These are phyloP conservation scores for Tetrahymena thermophila DNA, from an alignment of 73 alveolate species.

Conservation along the genomic window DNA sequence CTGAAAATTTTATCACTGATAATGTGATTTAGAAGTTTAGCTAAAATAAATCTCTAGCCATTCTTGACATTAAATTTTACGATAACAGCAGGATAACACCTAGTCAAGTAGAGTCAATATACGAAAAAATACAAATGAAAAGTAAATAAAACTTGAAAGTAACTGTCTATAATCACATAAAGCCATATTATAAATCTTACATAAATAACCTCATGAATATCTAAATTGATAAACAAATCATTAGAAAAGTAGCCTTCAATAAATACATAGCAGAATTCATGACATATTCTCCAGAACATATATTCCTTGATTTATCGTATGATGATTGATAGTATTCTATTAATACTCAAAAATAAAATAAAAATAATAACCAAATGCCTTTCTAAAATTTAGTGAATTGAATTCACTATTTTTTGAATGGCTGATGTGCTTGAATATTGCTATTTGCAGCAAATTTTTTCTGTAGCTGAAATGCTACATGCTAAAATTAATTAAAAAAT, in stretches of 20 bases:
- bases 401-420: too few relatives aligned
- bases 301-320: not conserved
- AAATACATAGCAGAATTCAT: not conserved
- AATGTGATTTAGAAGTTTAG: not conserved
- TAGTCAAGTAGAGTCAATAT: not conserved
- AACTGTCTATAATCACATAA: not conserved
- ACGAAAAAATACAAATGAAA: not conserved
- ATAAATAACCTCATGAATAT: not conserved
- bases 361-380: too few relatives aligned
- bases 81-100: not conserved
- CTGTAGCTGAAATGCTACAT: too few relatives aligned
- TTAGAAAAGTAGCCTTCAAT: not conserved
- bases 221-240: not conserved
- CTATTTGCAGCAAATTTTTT: too few relatives aligned
- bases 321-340: not conserved
- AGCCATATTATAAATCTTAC: not conserved
- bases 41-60: not conserved
- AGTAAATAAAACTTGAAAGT: not conserved
- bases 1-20: not conserved
- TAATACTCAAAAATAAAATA: not conserved
- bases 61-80: not conserved
- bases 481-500: too few relatives aligned
- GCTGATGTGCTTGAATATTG: too few relatives aligned
- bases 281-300: not conserved
- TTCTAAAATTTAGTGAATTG: too few relatives aligned